Evolutionary conservation across 208 protist genomes (phyloP).

Genomic region (Wallacemonas sp.): DNA sequence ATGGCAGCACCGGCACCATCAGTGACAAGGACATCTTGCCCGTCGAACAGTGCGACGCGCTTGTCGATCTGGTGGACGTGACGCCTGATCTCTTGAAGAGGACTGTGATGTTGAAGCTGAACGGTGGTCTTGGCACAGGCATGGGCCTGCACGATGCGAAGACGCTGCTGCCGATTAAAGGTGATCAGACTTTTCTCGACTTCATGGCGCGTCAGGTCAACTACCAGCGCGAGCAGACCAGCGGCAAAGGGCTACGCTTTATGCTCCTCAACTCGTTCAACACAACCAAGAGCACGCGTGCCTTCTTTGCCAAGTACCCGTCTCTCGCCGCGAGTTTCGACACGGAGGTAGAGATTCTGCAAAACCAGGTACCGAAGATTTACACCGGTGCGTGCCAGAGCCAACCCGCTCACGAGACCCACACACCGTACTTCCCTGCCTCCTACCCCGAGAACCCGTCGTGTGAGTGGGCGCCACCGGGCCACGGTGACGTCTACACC

Average conservation of each 20-base stretch:
- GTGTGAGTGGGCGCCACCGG: constrained; percentile 97
- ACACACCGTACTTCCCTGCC: constrained; percentile 31
- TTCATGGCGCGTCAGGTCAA: constrained; percentile 94
- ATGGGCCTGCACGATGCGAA: constrained; percentile 91
- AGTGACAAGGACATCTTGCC: constrained; percentile 49
- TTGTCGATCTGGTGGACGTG: constrained; percentile 34
- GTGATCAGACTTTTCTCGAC: constrained; percentile 97
- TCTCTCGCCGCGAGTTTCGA: constrained; percentile 51
- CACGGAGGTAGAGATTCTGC: constrained; percentile 69
- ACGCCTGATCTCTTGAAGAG: constrained; percentile 50
- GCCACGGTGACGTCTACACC: constrained; percentile 99
- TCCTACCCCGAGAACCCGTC: constrained; percentile 40
- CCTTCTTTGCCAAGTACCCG: constrained; percentile 56
- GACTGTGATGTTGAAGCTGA: constrained; percentile 97
- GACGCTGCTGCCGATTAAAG: constrained; percentile 92
- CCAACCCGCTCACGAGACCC: constrained; percentile 44
- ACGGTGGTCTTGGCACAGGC: constrained; percentile 94
- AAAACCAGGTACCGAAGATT: constrained; percentile 90
- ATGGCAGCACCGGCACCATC: constrained; percentile 52
- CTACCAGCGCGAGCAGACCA: constrained; percentile 88
- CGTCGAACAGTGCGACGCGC: constrained; percentile 37
- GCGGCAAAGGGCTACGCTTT: constrained; percentile 84
- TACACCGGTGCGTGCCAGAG: constrained; percentile 11
- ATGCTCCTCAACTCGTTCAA: constrained; percentile 99
- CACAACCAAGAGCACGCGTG: constrained; percentile 93